Percentiles rank a stretch among this genome's conserved stretches.
phyloP scores from a whole-genome alignment of 129 eudicot species.

The Lactuca sativa region DNA sequence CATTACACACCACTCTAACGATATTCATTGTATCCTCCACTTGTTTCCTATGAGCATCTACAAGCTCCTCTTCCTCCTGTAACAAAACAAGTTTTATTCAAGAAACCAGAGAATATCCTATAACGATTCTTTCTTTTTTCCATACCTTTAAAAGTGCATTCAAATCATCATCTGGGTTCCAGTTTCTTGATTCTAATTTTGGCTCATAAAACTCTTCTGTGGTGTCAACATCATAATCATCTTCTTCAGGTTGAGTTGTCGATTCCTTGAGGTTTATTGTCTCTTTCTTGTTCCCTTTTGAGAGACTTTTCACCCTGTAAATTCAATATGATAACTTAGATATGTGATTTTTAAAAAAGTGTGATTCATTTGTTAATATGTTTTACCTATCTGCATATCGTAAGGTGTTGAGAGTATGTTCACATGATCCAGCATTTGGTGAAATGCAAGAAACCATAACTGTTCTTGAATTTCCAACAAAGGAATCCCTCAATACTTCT shows the following conservation, averaged over 20 bases:
- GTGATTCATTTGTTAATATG: background rate
- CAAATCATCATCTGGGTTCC: constrained; percentile 53
- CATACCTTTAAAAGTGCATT: constrained; percentile 59
- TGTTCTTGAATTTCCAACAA: background rate
- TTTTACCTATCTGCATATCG: constrained; percentile 82
- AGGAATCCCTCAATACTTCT: background rate
- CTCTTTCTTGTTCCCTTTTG: constrained; percentile 74
- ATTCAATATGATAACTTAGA: background rate
- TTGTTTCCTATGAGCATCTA: constrained; percentile 89
- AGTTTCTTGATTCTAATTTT: constrained; percentile 39
- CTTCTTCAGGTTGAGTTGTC: constrained; percentile 49
- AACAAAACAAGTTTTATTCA: background rate
- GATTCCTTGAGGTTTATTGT: constrained; percentile 62
- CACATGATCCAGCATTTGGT: constrained; percentile 48
- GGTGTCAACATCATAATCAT: constrained; percentile 47
- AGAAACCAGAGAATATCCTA: no score
- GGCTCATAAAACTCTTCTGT: constrained; percentile 57
- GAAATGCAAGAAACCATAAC: background rate
- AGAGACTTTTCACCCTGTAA: constrained; percentile 77
- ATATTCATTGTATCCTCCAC: constrained; percentile 99
- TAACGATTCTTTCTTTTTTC: no score
- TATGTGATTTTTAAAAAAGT: background rate
- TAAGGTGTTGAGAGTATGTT: constrained; percentile 79
- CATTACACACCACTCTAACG: constrained; percentile 72
- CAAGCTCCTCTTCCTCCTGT: constrained; percentile 99